Conservation (phyloP, 2,329 filamentous ascomycete genomes). For the Huntiella moniliformis region DNA sequence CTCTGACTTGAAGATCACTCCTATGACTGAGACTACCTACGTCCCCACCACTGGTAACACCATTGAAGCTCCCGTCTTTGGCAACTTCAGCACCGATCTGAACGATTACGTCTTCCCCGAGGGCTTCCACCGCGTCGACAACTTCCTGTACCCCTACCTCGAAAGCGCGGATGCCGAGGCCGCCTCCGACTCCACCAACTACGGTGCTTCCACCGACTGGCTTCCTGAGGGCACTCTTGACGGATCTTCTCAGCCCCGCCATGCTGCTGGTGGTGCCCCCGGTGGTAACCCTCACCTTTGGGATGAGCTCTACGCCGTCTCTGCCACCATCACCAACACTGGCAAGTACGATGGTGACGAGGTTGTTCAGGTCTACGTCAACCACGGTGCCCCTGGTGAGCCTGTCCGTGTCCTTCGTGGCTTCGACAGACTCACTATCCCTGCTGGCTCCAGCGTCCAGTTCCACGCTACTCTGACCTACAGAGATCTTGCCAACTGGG, state of each 20-base stretch:
- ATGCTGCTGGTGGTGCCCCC: slow-evolving; percentile 30
- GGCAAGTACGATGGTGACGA: slow-evolving; percentile 47
- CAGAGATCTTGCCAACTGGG: slow-evolving; percentile 79
- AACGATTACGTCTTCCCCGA: slow-evolving; percentile 51
- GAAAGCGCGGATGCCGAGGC: slow-evolving; percentile 40
- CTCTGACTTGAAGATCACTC: slow-evolving; percentile 42
- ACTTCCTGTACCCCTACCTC: slow-evolving; percentile 54
- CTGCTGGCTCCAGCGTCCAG: slow-evolving; percentile 44
- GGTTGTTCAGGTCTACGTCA: slow-evolving; percentile 61
- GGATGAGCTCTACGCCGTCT: slow-evolving; percentile 49
- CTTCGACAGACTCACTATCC: slow-evolving; percentile 59
- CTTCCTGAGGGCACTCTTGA: slow-evolving; percentile 40
- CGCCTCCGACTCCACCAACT: slow-evolving; percentile 38
- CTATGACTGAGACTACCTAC: slow-evolving; percentile 31
- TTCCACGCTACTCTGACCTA: slow-evolving; percentile 56
- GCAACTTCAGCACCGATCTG: slow-evolving; percentile 42
- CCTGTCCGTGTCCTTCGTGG: slow-evolving; percentile 49
- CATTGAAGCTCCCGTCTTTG: slow-evolving; percentile 42
- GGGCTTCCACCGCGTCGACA: slow-evolving; percentile 29
- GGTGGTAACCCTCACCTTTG: slow-evolving; percentile 49
- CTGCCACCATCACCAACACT: slow-evolving; percentile 52
- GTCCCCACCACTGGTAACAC: slow-evolving; percentile 42
- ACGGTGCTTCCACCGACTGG: slow-evolving; percentile 40
- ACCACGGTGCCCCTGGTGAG: slow-evolving; percentile 61
- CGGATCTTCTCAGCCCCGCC: slow-evolving; percentile 35